These are phyloP conservation scores for Nakaseomyces bracarensis DNA, from an alignment of 1,139 yeast species.

Conservation along the genomic window DNA sequence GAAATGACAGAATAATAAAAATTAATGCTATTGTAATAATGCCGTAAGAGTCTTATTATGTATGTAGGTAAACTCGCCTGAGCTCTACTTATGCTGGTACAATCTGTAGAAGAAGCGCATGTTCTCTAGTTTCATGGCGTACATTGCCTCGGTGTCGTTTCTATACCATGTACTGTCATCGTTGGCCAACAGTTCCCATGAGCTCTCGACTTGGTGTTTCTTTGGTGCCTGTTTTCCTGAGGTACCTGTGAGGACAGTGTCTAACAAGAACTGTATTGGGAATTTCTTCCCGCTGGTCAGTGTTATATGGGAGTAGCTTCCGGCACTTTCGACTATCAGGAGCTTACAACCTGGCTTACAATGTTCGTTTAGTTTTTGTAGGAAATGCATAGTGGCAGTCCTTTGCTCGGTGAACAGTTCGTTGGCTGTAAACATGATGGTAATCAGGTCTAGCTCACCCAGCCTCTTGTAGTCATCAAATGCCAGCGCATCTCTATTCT, in stretches of 20 bases:
- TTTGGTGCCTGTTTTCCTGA: conserved; percentile 34
- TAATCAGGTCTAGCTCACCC: conserved; percentile 40
- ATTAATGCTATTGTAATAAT: too few relatives aligned
- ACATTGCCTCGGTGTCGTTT: conserved; percentile 44
- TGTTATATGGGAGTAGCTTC: conserved; percentile 74
- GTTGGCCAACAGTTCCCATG: conserved; percentile 58
- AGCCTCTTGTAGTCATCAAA: conserved; percentile 22
- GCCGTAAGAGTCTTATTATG: not conserved
- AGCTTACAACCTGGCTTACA: conserved; percentile 52
- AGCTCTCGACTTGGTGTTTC: conserved; percentile 32
- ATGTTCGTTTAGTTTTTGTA: conserved; percentile 41
- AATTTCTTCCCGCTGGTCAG: conserved; percentile 60
- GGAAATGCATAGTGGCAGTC: conserved; percentile 49
- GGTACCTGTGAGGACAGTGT: conserved; percentile 58
- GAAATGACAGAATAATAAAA: too few relatives aligned
- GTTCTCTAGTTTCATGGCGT: conserved; percentile 69
- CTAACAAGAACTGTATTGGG: conserved; percentile 75
- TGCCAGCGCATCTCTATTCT: conserved; percentile 43
- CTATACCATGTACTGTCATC: conserved; percentile 83
- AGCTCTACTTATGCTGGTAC: conserved; percentile 43
- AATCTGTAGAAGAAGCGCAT: conserved; percentile 80
- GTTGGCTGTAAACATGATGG: conserved; percentile 76
- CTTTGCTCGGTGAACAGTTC: conserved; percentile 70
- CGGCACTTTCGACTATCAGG: conserved; percentile 79
- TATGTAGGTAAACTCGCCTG: not conserved